A percentile compares a stretch with the other conserved stretches of the same genome.
Evolutionary conservation across 805 yeast genomes (phyloP).

Genomic region (Candida rishiriensis): DNA sequence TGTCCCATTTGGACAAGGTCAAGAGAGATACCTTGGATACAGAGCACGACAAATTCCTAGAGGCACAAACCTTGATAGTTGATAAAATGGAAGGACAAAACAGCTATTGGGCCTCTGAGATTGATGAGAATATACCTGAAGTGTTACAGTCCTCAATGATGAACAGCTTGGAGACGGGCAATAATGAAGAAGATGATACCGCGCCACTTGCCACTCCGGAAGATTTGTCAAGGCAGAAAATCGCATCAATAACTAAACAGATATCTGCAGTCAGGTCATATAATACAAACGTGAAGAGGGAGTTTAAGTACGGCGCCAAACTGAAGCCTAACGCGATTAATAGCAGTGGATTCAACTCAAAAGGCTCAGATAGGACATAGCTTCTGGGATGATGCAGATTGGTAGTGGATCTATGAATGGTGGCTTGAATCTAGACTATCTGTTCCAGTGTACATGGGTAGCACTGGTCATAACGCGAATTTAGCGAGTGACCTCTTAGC

Average conservation of each 20-base stretch:
- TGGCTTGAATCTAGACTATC: too few species aligned
- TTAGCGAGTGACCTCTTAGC: too few species aligned
- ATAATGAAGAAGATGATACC: constrained; percentile 9
- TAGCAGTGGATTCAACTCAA: too few species aligned
- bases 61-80: neutral
- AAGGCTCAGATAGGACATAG: too few species aligned
- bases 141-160: constrained; percentile 23
- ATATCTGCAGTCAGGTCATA: constrained; percentile 5
- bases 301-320: constrained; percentile 6
- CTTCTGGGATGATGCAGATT: too few species aligned
- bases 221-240: constrained; percentile 4
- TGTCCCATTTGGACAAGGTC: constrained; percentile 19
- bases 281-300: constrained; percentile 5
- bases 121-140: constrained; percentile 21
- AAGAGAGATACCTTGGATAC: constrained; percentile 12
- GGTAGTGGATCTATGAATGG: too few species aligned
- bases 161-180: constrained; percentile 21
- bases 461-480: too few species aligned
- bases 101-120: constrained; percentile 1
- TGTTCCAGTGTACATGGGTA: too few species aligned
- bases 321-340: neutral
- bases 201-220: neutral
- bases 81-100: neutral
- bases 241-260: constrained; percentile 5
- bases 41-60: constrained; percentile 11